Conservation (phyloP, 169 alveolate genomes). For the Plasmodium coatneyi region DNA sequence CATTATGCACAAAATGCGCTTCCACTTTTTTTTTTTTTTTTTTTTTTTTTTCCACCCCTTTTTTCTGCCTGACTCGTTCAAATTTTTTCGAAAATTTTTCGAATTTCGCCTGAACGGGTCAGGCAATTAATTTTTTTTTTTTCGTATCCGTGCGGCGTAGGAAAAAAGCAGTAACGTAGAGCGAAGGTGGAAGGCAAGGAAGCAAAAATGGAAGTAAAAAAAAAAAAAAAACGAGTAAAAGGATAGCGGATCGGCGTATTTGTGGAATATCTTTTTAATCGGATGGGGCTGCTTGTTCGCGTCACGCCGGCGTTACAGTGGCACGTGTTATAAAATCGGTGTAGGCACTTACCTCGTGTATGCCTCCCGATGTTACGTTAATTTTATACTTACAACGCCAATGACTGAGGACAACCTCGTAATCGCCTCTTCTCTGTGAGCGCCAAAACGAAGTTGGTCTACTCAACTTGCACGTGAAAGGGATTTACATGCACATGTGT, state of each 20-base stretch:
- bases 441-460: background rate
- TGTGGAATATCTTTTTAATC: background rate
- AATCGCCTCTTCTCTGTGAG: background rate
- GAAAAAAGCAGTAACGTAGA: background rate
- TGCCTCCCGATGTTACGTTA: background rate
- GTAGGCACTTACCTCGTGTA: background rate
- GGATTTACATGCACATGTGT: slow-evolving; percentile 5
- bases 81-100: background rate
- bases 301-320: background rate
- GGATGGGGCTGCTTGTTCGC: background rate
- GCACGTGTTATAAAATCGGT: background rate
- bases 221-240: background rate
- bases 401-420: background rate
- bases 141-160: background rate
- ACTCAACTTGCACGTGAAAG: background rate
- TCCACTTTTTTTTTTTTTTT: background rate
- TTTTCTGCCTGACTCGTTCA: background rate
- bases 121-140: background rate
- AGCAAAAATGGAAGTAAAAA: background rate
- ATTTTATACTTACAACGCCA: background rate
- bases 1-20: background rate
- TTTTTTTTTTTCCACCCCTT: background rate
- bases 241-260: background rate
- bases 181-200: background rate
- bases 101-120: background rate